Percentiles rank a stretch among this genome's conserved stretches.
These are phyloP conservation scores for Erythrophleum fordii DNA, from an alignment of 306 rosid species.

Conservation along the genomic window DNA sequence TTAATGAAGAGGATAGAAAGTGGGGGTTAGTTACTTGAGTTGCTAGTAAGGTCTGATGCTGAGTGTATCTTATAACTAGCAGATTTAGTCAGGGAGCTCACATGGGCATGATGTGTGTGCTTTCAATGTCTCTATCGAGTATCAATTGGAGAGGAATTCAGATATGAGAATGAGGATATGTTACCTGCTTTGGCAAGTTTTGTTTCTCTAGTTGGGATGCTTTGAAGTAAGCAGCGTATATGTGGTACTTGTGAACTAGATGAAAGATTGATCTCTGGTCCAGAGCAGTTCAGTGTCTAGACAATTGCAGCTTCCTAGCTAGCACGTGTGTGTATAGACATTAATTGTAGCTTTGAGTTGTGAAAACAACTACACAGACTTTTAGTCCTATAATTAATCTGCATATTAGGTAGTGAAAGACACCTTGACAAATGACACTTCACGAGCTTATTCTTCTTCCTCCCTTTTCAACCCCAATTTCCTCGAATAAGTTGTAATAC, in stretches of 20 bases:
- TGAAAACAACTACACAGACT: slow-evolving; percentile 48
- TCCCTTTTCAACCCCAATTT: neutral
- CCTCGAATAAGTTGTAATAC: slow-evolving; percentile 1
- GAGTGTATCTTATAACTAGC: neutral
- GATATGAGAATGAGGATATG: neutral
- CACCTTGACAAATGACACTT: slow-evolving; percentile 45
- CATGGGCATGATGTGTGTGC: slow-evolving; percentile 23
- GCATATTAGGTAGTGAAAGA: slow-evolving; percentile 26
- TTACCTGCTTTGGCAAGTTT: slow-evolving; percentile 14
- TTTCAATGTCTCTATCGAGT: slow-evolving; percentile 5
- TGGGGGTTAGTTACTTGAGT: neutral
- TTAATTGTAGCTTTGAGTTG: slow-evolving; percentile 24
- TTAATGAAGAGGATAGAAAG: slow-evolving; percentile 10
- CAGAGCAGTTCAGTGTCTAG: slow-evolving; percentile 31
- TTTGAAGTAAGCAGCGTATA: neutral
- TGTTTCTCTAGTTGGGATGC: neutral
- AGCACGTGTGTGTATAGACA: slow-evolving; percentile 45
- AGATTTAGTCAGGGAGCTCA: slow-evolving; percentile 31
- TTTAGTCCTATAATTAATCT: slow-evolving; percentile 44
- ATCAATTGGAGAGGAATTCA: slow-evolving; percentile 32
- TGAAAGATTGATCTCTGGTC: neutral
- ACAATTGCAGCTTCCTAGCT: slow-evolving; percentile 35
- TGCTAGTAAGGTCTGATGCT: slow-evolving; percentile 5
- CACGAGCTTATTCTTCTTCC: slow-evolving; percentile 32
- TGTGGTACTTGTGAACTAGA: neutral